phyloP scores from a whole-genome alignment of 2,329 filamentous ascomycete species.

The Exserohilum turcica region DNA sequence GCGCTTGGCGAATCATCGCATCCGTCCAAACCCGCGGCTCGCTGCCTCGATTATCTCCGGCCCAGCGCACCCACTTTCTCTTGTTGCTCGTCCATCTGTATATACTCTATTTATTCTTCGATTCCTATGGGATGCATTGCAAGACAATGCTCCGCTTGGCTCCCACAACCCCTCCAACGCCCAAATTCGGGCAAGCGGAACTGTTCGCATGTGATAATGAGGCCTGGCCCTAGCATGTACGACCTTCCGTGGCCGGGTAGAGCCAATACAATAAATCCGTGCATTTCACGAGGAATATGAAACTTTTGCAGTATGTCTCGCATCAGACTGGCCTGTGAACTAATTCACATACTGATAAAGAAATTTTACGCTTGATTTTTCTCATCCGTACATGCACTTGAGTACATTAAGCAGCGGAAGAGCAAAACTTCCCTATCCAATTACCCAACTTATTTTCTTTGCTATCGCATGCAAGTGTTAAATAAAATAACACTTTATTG shows the following conservation, averaged over 20 bases:
- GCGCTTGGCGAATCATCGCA: constrained; percentile 38
- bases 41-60: constrained; percentile 9
- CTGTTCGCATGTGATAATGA: constrained; percentile 6
- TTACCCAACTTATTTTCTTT: no score
- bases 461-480: no score
- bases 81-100: neutral
- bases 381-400: no score
- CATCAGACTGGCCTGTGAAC: no score
- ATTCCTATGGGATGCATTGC: neutral
- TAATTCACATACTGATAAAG: no score
- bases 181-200: neutral
- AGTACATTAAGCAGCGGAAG: no score
- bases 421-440: no score
- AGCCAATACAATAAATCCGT: neutral
- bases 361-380: neutral
- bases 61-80: neutral
- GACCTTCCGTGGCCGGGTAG: neutral
- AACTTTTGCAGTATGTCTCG: neutral
- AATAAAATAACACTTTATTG: no score
- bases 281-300: neutral
- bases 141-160: neutral
- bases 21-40: constrained; percentile 28
- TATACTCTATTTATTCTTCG: neutral
- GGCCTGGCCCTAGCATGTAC: neutral
- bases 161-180: neutral